These are phyloP conservation scores for Cairneyella variabilis DNA, from an alignment of 495 filamentous ascomycete genomes.

Conservation along the genomic window DNA sequence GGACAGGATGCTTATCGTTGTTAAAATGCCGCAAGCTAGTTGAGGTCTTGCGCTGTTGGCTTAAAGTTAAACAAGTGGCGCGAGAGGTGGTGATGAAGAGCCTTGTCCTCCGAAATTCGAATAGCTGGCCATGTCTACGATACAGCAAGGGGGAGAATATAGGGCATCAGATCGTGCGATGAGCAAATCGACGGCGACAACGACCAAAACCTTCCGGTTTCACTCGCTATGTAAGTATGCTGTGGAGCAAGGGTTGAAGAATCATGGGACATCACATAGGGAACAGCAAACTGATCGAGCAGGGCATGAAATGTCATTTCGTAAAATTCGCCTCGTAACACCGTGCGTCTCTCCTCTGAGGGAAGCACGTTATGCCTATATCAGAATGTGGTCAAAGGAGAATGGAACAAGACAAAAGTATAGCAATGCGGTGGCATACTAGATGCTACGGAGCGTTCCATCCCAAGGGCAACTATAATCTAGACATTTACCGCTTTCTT, in stretches of 20 bases:
- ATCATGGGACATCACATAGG: conserved; percentile 13
- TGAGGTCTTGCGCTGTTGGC: background rate
- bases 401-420: background rate
- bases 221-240: conserved; percentile 13
- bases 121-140: background rate
- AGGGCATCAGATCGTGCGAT: conserved; percentile 1
- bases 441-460: background rate
- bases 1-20: background rate
- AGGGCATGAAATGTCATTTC: too few species aligned
- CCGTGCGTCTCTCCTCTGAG: too few species aligned
- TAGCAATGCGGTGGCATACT: background rate
- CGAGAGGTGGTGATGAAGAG: background rate
- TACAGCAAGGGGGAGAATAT: background rate
- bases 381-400: background rate
- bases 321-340: too few species aligned
- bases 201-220: conserved; percentile 7
- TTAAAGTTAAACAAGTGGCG: background rate
- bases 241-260: conserved; percentile 13
- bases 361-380: background rate
- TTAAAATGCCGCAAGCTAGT: background rate
- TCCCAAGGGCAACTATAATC: background rate
- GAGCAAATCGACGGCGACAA: conserved; percentile 10
- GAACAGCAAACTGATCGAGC: too few species aligned
- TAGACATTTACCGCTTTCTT: background rate
- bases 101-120: background rate